These are phyloP conservation scores for Plectosphaerella sp. DNA, from an alignment of 2,329 filamentous ascomycete genomes.

Conservation along the genomic window DNA sequence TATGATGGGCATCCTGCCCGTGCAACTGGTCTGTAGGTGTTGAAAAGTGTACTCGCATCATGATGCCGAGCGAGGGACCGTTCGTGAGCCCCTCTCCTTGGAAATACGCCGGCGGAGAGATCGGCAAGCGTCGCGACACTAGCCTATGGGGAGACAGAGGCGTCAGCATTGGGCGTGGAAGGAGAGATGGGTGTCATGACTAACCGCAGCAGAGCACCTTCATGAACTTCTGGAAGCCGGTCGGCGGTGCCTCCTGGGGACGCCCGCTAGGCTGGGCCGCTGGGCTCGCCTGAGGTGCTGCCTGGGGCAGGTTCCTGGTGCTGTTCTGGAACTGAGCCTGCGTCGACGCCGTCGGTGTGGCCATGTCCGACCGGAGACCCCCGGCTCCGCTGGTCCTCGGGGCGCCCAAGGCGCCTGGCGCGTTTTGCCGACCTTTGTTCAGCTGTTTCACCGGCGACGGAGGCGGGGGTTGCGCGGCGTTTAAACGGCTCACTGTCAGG, in stretches of 20 bases:
- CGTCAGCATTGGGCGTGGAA: slow-evolving; percentile 1
- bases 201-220: slow-evolving; percentile 84
- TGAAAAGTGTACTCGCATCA: slow-evolving; percentile 9
- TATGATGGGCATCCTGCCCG: no score
- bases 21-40: no score
- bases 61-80: not conserved
- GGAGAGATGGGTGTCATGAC: slow-evolving; percentile 4
- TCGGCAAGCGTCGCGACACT: not conserved
- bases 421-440: slow-evolving; percentile 76
- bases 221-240: slow-evolving; percentile 87
- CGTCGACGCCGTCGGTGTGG: slow-evolving; percentile 83
- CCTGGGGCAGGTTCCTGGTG: slow-evolving; percentile 75
- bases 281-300: slow-evolving; percentile 56
- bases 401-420: slow-evolving; percentile 64
- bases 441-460: slow-evolving; percentile 80
- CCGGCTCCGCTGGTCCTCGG: slow-evolving; percentile 74
- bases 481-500: slow-evolving; percentile 84
- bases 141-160: slow-evolving; percentile 4
- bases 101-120: slow-evolving; percentile 6
- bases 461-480: slow-evolving; percentile 86
- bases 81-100: slow-evolving; percentile 4
- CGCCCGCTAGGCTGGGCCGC: slow-evolving; percentile 52
- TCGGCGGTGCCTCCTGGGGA: slow-evolving; percentile 66
- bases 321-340: slow-evolving; percentile 97
- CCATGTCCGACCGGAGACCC: slow-evolving; percentile 66